phyloP scores from a whole-genome alignment of 1,139 yeast species.

The Yamadazyma friedrichii region DNA sequence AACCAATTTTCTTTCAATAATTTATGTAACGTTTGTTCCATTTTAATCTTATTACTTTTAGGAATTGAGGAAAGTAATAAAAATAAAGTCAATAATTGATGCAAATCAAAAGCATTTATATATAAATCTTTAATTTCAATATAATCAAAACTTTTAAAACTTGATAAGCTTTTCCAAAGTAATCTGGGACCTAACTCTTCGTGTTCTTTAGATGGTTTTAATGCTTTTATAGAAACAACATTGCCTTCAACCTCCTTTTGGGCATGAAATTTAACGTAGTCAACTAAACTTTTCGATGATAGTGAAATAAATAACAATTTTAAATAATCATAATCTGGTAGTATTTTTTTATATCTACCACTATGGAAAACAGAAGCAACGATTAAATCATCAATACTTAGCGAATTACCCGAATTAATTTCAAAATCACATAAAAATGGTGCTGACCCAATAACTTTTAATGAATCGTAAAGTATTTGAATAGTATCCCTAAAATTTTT shows the following conservation, averaged over 20 bases:
- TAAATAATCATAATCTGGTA: conserved; percentile 22
- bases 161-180: conserved; percentile 14
- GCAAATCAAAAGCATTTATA: conserved; percentile 34
- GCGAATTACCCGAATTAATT: conserved; percentile 6
- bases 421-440: conserved; percentile 28
- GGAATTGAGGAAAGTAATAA: conserved; percentile 31
- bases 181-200: conserved; percentile 2
- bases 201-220: conserved; percentile 3
- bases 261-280: conserved; percentile 5
- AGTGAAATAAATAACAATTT: conserved; percentile 28
- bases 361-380: conserved; percentile 26
- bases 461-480: conserved; percentile 22
- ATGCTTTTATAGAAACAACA: neutral
- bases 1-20: conserved; percentile 26
- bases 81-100: conserved; percentile 42
- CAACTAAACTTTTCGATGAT: conserved; percentile 5
- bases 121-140: conserved; percentile 29
- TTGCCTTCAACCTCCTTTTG: conserved; percentile 3
- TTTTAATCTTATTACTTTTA: conserved; percentile 19
- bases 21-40: conserved; percentile 18
- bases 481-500: conserved; percentile 12
- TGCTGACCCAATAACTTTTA: conserved; percentile 27
- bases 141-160: conserved; percentile 21
- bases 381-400: conserved; percentile 25
- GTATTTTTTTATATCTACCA: conserved; percentile 23